Percentiles rank a stretch among this genome's conserved stretches.
Conservation (phyloP, 179 eudicot genomes). For the Patellifolia procumbens region DNA sequence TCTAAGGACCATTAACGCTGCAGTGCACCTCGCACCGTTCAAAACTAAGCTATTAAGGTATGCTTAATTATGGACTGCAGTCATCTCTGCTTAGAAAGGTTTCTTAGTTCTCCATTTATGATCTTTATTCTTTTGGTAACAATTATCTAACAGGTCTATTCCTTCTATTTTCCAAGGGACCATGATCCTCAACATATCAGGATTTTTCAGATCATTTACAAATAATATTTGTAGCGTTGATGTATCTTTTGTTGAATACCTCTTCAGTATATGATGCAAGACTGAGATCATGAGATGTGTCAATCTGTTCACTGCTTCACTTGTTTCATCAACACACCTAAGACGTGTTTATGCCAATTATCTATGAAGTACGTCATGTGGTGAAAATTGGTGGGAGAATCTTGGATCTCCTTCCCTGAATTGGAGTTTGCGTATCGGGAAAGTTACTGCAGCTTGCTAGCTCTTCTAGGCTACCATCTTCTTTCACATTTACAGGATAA, state of each 20-base stretch:
- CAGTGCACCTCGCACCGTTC: too few relatives aligned
- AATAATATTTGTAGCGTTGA: background rate
- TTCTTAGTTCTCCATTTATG: background rate
- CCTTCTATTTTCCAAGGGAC: background rate
- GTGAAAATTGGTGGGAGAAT: slow-evolving; percentile 74
- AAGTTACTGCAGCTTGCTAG: slow-evolving; percentile 41
- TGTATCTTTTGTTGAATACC: background rate
- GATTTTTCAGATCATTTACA: background rate
- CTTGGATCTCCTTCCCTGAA: slow-evolving; percentile 79
- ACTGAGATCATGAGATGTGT: background rate
- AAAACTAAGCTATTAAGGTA: too few relatives aligned
- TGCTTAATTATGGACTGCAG: background rate
- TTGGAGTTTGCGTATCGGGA: slow-evolving; percentile 75
- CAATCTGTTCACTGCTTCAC: background rate
- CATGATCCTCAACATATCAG: background rate
- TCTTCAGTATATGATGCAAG: background rate
- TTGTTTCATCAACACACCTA: background rate
- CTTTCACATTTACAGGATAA: slow-evolving; percentile 64
- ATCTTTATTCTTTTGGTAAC: background rate
- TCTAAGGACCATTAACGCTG: too few relatives aligned
- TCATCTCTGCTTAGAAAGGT: background rate
- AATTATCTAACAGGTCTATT: too few relatives aligned
- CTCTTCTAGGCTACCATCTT: slow-evolving; percentile 62
- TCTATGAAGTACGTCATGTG: slow-evolving; percentile 42
- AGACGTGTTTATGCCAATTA: background rate